Conservation (phyloP, 208 protist species). For the Lotmaria passim region DNA sequence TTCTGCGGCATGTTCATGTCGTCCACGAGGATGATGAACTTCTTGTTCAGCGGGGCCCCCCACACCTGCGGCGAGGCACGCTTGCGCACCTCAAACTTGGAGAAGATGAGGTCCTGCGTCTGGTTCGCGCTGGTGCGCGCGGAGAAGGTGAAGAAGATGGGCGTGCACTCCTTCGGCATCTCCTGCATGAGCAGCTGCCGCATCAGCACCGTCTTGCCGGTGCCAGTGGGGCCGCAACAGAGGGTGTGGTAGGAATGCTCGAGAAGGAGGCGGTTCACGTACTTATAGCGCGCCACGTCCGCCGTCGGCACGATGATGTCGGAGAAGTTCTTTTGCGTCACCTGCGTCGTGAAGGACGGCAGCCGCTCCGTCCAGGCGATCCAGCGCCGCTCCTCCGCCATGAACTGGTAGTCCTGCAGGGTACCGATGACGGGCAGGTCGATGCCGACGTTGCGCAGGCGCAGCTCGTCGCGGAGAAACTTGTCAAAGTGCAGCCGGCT, state of each 20-base stretch:
- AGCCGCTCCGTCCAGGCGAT: constrained; percentile 94
- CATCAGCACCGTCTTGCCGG: constrained; percentile 97
- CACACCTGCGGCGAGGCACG: constrained; percentile 95
- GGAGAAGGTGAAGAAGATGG: constrained; percentile 97
- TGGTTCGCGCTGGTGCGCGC: constrained; percentile 97
- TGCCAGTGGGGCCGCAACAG: constrained; percentile 97
- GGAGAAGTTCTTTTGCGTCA: constrained; percentile 90
- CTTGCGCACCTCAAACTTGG: constrained; percentile 96
- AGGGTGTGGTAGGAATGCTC: constrained; percentile 93
- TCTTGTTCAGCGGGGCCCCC: constrained; percentile 97
- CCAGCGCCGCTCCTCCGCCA: constrained; percentile 91
- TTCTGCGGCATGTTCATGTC: constrained; percentile 99
- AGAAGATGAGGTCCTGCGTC: constrained; percentile 98
- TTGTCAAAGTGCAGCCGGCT: constrained; percentile 94
- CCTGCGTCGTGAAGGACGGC: constrained; percentile 76
- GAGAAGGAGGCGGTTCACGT: constrained; percentile 93
- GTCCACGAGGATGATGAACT: constrained; percentile 97
- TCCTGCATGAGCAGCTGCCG: constrained; percentile 94
- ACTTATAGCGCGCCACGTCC: constrained; percentile 97
- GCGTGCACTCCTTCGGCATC: constrained; percentile 95
- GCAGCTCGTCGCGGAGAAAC: constrained; percentile 90
- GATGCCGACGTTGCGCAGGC: constrained; percentile 62
- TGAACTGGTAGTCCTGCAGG: constrained; percentile 96
- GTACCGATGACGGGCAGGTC: constrained; percentile 91
- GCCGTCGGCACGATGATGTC: constrained; percentile 98